Percentiles rank a stretch among this genome's conserved stretches.
phyloP scores from a whole-genome alignment of 352 stramenopile species.

The Phytophthora boehmeriae region DNA sequence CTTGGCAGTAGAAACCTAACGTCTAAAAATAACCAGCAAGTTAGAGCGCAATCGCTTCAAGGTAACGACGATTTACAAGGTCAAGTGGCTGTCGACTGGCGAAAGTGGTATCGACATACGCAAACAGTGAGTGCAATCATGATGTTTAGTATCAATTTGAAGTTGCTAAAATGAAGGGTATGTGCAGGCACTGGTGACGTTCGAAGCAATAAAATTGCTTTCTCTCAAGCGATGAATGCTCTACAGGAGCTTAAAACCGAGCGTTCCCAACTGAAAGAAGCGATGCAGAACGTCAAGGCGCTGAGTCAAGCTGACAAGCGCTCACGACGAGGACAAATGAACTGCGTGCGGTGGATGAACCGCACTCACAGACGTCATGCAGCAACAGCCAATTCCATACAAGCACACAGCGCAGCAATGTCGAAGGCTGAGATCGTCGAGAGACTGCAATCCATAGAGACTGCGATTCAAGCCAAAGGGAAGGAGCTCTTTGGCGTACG shows the following conservation, averaged over 20 bases:
- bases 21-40: constrained; percentile 1
- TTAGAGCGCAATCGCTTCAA: background rate
- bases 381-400: constrained; percentile 37
- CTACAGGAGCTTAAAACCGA: constrained; percentile 57
- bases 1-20: constrained; percentile 42
- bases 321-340: constrained; percentile 61
- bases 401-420: constrained; percentile 45
- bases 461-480: constrained; percentile 40
- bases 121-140: constrained; percentile 36
- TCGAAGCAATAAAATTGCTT: constrained; percentile 39
- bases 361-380: constrained; percentile 52
- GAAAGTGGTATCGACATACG: constrained; percentile 59
- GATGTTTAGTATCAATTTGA: constrained; percentile 4
- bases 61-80: constrained; percentile 1
- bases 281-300: constrained; percentile 52
- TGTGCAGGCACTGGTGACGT: constrained; percentile 37
- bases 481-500: constrained; percentile 58
- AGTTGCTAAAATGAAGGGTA: background rate
- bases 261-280: constrained; percentile 50
- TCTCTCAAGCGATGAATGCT: constrained; percentile 42
- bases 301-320: constrained; percentile 57
- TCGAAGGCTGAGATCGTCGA: constrained; percentile 55
- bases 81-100: constrained; percentile 48
- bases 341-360: constrained; percentile 74
- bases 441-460: constrained; percentile 49